These are phyloP conservation scores for Boletellus ananas DNA, from an alignment of 768 basidiomycete genomes.

Conservation along the genomic window DNA sequence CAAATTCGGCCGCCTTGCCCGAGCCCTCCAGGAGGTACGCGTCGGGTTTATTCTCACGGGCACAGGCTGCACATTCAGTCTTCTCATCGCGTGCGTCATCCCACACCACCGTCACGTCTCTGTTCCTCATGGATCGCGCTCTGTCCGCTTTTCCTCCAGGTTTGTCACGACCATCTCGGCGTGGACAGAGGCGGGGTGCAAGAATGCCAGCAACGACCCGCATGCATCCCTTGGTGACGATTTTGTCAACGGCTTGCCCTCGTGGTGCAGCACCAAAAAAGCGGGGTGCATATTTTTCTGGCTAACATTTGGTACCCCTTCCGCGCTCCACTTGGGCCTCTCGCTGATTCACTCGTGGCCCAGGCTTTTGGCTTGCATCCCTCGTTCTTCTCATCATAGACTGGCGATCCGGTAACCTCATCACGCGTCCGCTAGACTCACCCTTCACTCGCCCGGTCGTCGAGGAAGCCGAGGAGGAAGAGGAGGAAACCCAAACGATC, in stretches of 20 bases:
- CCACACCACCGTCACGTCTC: slow-evolving; percentile 1
- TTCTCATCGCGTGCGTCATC: slow-evolving; percentile 71
- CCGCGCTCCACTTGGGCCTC: background rate
- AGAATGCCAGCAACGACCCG: slow-evolving; percentile 78
- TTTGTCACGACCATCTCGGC: slow-evolving; percentile 78
- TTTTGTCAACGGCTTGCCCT: slow-evolving; percentile 63
- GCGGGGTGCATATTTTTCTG: slow-evolving; percentile 89
- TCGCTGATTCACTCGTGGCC: slow-evolving; percentile 7
- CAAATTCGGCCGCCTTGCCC: slow-evolving; percentile 70
- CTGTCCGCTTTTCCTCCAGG: slow-evolving; percentile 31
- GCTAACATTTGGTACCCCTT: slow-evolving; percentile 63
- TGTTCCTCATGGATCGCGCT: slow-evolving; percentile 14
- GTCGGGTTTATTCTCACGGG: slow-evolving; percentile 81
- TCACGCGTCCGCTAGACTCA: slow-evolving; percentile 56
- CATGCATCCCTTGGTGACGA: slow-evolving; percentile 62
- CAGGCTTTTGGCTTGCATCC: slow-evolving; percentile 76
- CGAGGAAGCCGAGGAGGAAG: slow-evolving; percentile 49
- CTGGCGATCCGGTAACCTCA: slow-evolving; percentile 68
- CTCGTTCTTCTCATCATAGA: slow-evolving; percentile 62
- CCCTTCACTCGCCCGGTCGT: slow-evolving; percentile 65
- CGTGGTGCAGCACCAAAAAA: slow-evolving; percentile 93
- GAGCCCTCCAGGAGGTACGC: slow-evolving; percentile 78
- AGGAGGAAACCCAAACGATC: slow-evolving; percentile 48
- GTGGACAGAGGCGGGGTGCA: slow-evolving; percentile 89
- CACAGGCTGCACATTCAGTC: slow-evolving; percentile 57